A percentile compares a stretch with the other conserved stretches of the same genome.
Conservation (phyloP, 345 rosid genomes). For the Brassica napus region DNA sequence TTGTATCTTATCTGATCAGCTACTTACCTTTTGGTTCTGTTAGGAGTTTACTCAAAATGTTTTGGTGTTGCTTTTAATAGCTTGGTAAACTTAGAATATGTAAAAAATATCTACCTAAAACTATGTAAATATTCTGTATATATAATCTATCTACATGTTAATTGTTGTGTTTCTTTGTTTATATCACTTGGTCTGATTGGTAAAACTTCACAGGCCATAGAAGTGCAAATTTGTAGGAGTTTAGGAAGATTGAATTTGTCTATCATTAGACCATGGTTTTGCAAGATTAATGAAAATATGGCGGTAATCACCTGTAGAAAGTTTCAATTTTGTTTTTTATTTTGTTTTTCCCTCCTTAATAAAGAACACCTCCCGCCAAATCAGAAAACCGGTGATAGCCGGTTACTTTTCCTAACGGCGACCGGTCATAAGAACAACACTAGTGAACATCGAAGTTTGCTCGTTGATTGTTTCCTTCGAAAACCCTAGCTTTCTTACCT, state of each 20-base stretch:
- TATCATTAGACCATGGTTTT: background rate
- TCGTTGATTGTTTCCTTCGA: background rate
- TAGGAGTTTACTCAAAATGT: background rate
- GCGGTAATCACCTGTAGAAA: background rate
- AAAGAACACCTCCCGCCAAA: conserved; percentile 46
- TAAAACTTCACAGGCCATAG: background rate
- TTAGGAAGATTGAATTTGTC: background rate
- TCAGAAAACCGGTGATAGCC: conserved; percentile 39
- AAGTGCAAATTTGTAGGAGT: background rate
- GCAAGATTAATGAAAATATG: background rate
- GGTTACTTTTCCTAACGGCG: background rate
- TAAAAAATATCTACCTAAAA: background rate
- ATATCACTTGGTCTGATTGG: background rate
- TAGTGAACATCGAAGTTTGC: background rate
- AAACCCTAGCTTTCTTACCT: background rate
- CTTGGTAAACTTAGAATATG: background rate
- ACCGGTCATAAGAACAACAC: conserved; percentile 25
- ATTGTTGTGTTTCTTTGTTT: background rate
- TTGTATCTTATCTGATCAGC: background rate
- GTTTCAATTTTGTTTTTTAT: background rate
- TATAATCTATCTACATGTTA: background rate
- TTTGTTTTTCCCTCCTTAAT: conserved; percentile 28
- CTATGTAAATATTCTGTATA: background rate
- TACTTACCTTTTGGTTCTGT: background rate
- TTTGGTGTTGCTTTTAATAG: background rate